Evolutionary conservation across 2,329 filamentous ascomycete species (phyloP).

Genomic region (Pseudogymnoascus sp.): DNA sequence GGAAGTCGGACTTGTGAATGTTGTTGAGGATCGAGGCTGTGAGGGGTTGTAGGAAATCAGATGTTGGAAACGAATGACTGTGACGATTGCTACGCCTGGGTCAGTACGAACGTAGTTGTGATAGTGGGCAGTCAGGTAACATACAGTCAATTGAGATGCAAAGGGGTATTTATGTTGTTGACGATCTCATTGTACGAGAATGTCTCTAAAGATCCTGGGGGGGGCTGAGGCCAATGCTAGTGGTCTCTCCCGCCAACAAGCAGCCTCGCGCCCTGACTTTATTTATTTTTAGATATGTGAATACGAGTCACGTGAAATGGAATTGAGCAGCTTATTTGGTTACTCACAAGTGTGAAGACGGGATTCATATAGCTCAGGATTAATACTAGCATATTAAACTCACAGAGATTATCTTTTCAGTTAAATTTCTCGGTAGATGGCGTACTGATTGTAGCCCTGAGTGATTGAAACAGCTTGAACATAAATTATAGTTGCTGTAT

Average conservation of each 20-base stretch:
- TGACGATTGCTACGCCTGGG: not conserved
- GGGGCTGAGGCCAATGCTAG: conserved; percentile 8
- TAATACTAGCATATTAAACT: no score
- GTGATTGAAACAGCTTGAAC: no score
- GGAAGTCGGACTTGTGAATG: not conserved
- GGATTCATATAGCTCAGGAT: no score
- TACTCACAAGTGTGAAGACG: no score
- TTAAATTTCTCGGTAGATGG: no score
- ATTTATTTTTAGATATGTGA: conserved; percentile 7
- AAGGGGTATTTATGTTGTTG: conserved; percentile 9
- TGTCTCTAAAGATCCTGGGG: not conserved
- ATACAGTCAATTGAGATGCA: not conserved
- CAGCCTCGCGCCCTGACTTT: conserved; percentile 3
- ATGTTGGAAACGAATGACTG: not conserved
- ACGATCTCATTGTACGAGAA: not conserved
- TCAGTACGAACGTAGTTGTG: not conserved
- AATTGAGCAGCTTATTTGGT: not conserved
- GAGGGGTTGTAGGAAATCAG: conserved; percentile 1
- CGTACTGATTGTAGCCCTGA: no score
- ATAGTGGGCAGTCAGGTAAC: not conserved
- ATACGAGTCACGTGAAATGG: conserved; percentile 8
- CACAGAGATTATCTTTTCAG: no score
- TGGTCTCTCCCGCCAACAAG: conserved; percentile 7
- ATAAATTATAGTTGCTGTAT: no score
- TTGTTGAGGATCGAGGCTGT: conserved; percentile 1